phyloP scores from a whole-genome alignment of 306 rosid genomes.

The Biancaea sappan region DNA sequence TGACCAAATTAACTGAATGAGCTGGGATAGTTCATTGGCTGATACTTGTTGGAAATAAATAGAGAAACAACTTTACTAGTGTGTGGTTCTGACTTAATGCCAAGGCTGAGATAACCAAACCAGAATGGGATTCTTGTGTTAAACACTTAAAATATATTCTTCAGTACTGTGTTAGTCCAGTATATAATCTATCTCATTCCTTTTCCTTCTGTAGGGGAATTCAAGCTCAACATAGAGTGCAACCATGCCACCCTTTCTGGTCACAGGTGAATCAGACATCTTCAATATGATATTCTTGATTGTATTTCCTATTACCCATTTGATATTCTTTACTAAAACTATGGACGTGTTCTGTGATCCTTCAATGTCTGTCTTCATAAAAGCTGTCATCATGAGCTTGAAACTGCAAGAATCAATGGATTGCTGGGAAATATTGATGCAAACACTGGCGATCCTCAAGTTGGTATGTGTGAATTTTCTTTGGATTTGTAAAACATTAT shows the following conservation, averaged over 20 bases:
- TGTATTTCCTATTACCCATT: constrained; percentile 14
- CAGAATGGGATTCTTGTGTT: background rate
- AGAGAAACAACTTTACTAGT: background rate
- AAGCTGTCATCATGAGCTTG: constrained; percentile 96
- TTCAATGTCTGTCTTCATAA: constrained; percentile 9
- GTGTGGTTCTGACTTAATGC: background rate
- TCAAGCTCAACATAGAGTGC: constrained; percentile 92
- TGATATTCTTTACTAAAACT: constrained; percentile 23
- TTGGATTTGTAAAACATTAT: background rate
- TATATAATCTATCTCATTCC: background rate
- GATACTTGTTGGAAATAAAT: background rate
- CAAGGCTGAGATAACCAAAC: background rate
- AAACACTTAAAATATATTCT: background rate
- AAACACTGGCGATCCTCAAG: constrained; percentile 95
- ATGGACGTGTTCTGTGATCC: constrained; percentile 14
- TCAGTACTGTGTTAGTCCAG: constrained; percentile 6
- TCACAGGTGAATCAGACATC: constrained; percentile 66
- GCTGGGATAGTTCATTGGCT: background rate
- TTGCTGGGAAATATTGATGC: constrained; percentile 91
- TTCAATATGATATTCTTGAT: constrained; percentile 1
- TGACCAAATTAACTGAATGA: background rate
- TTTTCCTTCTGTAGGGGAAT: constrained; percentile 68
- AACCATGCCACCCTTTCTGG: constrained; percentile 97
- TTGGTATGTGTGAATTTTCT: constrained; percentile 53
- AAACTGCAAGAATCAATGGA: constrained; percentile 93